Evolutionary conservation across 108 stramenopile species (phyloP).

Genomic region (Cyclotella atomus): DNA sequence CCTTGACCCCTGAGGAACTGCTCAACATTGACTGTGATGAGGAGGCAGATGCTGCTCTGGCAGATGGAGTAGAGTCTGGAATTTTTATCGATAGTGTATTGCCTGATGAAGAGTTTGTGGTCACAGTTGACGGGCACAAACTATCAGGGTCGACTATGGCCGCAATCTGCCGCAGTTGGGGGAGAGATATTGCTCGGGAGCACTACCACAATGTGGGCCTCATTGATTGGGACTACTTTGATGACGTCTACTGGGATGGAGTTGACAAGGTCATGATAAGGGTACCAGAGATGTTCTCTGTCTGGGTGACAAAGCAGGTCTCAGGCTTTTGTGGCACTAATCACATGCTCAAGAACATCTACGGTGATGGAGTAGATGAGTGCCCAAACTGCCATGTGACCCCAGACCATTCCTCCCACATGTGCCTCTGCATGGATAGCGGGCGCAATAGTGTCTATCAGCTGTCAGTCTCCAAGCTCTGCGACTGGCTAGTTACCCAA

Average conservation of each 20-base stretch:
- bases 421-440: background rate
- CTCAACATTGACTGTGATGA: background rate
- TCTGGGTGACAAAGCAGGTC: background rate
- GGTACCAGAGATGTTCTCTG: slow-evolving; percentile 1
- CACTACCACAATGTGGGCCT: background rate
- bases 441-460: background rate
- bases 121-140: background rate
- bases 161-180: background rate
- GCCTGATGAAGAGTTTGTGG: background rate
- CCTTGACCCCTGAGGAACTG: background rate
- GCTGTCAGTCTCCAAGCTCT: background rate
- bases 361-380: background rate
- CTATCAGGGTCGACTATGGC: background rate
- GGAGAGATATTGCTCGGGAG: background rate
- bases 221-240: background rate
- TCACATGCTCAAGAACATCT: background rate
- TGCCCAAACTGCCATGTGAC: background rate
- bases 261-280: background rate
- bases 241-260: slow-evolving; percentile 5
- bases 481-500: background rate
- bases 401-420: too few species aligned
- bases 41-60: background rate
- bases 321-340: too few species aligned
- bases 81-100: background rate
- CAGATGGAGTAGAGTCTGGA: background rate